A percentile compares a stretch with the other conserved stretches of the same genome.
phyloP scores from a whole-genome alignment of 306 rosid species.

The Rosa lucieae region DNA sequence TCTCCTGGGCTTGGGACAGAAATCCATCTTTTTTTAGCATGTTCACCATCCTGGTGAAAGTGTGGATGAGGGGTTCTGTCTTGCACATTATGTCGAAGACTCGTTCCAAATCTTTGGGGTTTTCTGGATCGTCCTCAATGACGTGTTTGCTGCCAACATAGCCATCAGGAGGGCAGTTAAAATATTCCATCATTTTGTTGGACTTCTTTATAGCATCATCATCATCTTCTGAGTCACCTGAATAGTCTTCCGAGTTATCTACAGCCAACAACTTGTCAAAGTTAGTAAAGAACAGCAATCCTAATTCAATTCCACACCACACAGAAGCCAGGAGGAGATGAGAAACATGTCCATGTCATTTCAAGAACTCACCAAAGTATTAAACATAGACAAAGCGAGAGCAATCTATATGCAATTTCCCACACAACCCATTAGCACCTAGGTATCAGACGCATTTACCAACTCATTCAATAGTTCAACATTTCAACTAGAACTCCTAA shows the following conservation, averaged over 20 bases:
- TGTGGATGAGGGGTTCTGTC: conserved; percentile 46
- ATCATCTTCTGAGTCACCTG: neutral
- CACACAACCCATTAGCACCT: too few species aligned
- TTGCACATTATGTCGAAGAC: conserved; percentile 53
- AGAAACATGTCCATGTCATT: too few species aligned
- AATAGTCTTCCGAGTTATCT: neutral
- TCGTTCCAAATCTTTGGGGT: conserved; percentile 66
- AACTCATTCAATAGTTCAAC: too few species aligned
- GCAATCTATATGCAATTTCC: too few species aligned
- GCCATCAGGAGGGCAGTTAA: neutral
- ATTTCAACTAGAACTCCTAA: too few species aligned
- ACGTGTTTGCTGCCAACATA: neutral
- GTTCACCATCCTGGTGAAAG: conserved; percentile 79
- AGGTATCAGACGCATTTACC: too few species aligned
- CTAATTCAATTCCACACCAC: neutral
- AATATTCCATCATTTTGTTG: neutral
- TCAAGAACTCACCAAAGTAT: too few species aligned
- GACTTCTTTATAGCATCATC: neutral
- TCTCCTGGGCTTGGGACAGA: conserved; percentile 66
- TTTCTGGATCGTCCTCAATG: conserved; percentile 27
- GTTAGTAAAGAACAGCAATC: neutral
- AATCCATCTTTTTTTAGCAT: conserved; percentile 68
- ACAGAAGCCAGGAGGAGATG: too few species aligned
- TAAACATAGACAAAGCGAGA: too few species aligned
- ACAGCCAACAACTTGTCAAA: neutral